phyloP scores from a whole-genome alignment of 345 rosid genomes.

The Trapa incisa region DNA sequence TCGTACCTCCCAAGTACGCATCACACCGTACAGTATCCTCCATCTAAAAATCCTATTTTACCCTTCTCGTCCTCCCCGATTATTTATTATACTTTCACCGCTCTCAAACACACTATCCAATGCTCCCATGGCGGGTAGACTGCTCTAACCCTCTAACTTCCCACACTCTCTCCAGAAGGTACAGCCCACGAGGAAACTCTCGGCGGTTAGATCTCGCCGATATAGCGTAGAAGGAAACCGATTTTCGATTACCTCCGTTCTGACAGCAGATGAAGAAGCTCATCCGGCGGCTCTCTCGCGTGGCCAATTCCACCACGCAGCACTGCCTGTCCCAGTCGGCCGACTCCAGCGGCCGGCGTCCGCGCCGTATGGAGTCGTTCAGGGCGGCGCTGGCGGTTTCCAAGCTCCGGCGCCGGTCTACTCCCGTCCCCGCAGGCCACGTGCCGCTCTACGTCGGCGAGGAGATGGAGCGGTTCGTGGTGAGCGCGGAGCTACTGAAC shows the following conservation, averaged over 20 bases:
- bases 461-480: conserved; percentile 82
- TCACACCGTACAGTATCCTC: neutral
- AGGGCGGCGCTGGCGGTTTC: conserved; percentile 13
- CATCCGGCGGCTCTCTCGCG: conserved; percentile 80
- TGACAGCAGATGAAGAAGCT: conserved; percentile 53
- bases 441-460: conserved; percentile 90
- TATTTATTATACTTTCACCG: neutral
- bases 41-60: neutral
- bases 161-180: neutral
- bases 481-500: conserved; percentile 74
- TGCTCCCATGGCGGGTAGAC: too few relatives aligned
- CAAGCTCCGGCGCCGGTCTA: conserved; percentile 31
- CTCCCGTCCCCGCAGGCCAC: conserved; percentile 63
- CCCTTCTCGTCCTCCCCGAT: neutral
- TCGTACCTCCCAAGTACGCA: conserved; percentile 1
- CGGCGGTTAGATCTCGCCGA: neutral
- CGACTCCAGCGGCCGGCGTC: conserved; percentile 12
- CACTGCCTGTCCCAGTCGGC: conserved; percentile 66
- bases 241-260: too few relatives aligned
- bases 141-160: neutral
- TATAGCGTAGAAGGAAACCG: too few relatives aligned
- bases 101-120: too few relatives aligned
- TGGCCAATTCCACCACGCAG: conserved; percentile 71
- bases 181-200: neutral
- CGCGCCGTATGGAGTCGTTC: conserved; percentile 16